A percentile compares a stretch with the other conserved stretches of the same genome.
These are phyloP conservation scores for Moesziomyces globuligerus DNA, from an alignment of 1,284 basidiomycete genomes.

Conservation along the genomic window DNA sequence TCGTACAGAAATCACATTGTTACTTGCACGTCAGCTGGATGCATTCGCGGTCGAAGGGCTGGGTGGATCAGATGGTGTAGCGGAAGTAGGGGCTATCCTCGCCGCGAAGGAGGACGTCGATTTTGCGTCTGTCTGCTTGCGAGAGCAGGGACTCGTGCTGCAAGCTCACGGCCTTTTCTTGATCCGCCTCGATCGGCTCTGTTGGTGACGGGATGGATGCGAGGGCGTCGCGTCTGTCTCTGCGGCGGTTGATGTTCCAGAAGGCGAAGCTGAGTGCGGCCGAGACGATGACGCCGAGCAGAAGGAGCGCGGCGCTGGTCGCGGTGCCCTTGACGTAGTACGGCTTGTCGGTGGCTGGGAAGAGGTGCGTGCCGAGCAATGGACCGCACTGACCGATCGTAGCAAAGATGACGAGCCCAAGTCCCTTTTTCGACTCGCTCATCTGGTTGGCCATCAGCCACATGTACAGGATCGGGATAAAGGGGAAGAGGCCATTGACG, in stretches of 20 bases:
- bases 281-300: conserved; percentile 40
- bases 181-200: conserved; percentile 1
- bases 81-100: conserved; percentile 47
- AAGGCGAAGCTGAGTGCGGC: conserved; percentile 16
- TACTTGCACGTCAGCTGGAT: neutral
- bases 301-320: conserved; percentile 42
- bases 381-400: conserved; percentile 59
- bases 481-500: conserved; percentile 56
- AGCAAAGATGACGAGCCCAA: conserved; percentile 55
- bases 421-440: conserved; percentile 54
- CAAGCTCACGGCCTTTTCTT: conserved; percentile 1
- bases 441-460: conserved; percentile 52
- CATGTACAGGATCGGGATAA: conserved; percentile 59
- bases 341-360: conserved; percentile 46
- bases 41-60: neutral
- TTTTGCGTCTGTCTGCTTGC: conserved; percentile 22
- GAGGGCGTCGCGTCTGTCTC: conserved; percentile 11
- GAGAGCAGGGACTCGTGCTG: neutral
- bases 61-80: conserved; percentile 50
- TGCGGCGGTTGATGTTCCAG: conserved; percentile 34
- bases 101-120: conserved; percentile 40
- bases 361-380: conserved; percentile 55
- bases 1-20: conserved; percentile 1
- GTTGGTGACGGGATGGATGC: too few relatives aligned
- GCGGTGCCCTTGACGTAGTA: conserved; percentile 55